Evolutionary conservation across 495 filamentous ascomycete species (phyloP), one percentile per base, ranked within the genome.

Genomic region (Ascobolus immersus): DNA sequence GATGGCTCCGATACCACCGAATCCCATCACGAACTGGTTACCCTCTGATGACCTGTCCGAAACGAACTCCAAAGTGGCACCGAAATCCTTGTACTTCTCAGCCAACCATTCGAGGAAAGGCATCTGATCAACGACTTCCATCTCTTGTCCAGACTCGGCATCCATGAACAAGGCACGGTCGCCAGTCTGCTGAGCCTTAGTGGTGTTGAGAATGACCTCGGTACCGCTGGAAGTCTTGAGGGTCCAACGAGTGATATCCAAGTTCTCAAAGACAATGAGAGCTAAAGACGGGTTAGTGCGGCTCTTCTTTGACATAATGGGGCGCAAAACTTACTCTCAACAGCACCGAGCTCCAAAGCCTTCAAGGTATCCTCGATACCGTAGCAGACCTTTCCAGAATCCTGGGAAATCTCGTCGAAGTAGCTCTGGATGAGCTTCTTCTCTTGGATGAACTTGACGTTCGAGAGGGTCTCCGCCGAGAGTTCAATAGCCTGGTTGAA

Each of bases 401-500:
- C 89, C 50, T 91, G 81, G 44, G 77, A 90, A 49, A 96, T 93
- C 57, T 96, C 81, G 51, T 94, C 78, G 48, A 96, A 96, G 64
- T 96, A 96, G 46, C 73, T 80, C 47, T 80, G 78, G 49, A 96
- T 96, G 33, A 96, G 67, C 62, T 90, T 93, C 74, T 96, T 96
- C 65, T 96, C 86, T 55, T 96, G 86, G 52, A 96, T 91, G 55
- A 96, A 96, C 55, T 96, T 96, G 61, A 96, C 86, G 44, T 91
- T 94, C 55, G 80, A 73, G 29, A 96, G 64, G n/a, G 86, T 94
- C 62, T 96, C 89, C 9, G 77, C 62, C 19, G 86, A 71, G 44
- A 96, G 55, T 49, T 94, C 86, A 41, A 96, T 96, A 34, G 86
- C 86, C 59, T 96, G 89, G 61, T 94, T 96, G 63, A 96, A 96